phyloP scores from a whole-genome alignment of 208 protist genomes.

The Acanthamoeba triangularis region DNA sequence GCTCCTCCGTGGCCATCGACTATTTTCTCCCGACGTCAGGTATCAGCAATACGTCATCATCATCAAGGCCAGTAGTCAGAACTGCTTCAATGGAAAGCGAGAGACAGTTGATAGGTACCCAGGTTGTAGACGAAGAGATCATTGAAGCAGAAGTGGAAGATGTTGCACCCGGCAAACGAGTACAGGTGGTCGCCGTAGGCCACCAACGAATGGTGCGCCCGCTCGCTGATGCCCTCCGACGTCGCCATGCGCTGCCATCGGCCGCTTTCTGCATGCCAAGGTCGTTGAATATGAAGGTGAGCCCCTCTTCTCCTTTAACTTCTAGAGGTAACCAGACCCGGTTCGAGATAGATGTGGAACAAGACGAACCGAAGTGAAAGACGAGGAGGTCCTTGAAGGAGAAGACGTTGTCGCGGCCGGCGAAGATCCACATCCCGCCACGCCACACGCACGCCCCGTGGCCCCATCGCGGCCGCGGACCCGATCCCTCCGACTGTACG shows the following conservation, averaged over 20 bases:
- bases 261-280: background rate
- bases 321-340: background rate
- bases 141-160: constrained; percentile 77
- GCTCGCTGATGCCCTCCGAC: constrained; percentile 57
- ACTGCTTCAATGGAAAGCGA: background rate
- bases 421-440: constrained; percentile 67
- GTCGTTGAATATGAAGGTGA: background rate
- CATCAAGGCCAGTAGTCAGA: background rate
- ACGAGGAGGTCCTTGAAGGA: constrained; percentile 61
- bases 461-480: constrained; percentile 61
- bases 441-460: constrained; percentile 45
- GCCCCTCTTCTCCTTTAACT: background rate
- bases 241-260: constrained; percentile 56
- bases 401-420: constrained; percentile 58
- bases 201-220: constrained; percentile 46
- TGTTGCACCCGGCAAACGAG: constrained; percentile 60
- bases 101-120: background rate
- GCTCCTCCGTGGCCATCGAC: constrained; percentile 54
- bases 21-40: too few species aligned
- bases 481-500: constrained; percentile 45
- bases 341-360: too few species aligned
- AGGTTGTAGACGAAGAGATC: constrained; percentile 49
- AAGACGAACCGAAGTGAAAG: constrained; percentile 41
- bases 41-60: too few species aligned
- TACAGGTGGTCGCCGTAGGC: constrained; percentile 58